phyloP scores from a whole-genome alignment of 2,329 filamentous ascomycete genomes.

The Calonectria crousiana region DNA sequence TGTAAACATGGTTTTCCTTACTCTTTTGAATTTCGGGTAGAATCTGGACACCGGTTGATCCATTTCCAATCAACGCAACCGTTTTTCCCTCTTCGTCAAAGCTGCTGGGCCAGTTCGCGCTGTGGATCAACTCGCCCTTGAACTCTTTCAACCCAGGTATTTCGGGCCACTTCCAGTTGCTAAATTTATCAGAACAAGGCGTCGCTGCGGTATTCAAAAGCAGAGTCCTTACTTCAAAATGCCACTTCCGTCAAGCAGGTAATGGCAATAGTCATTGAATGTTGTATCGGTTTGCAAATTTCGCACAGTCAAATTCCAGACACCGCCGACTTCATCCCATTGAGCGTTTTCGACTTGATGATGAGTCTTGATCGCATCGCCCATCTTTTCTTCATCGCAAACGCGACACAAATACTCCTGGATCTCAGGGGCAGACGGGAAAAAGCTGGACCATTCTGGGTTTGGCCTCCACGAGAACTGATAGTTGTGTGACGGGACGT shows the following conservation, averaged over 20 bases:
- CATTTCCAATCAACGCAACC: conserved; percentile 25
- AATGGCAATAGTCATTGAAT: conserved; percentile 18
- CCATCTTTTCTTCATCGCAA: conserved; percentile 17
- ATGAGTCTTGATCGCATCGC: conserved; percentile 4
- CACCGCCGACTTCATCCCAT: conserved; percentile 8
- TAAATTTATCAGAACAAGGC: neutral
- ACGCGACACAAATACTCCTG: conserved; percentile 12
- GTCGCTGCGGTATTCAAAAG: neutral
- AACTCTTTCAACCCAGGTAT: conserved; percentile 22
- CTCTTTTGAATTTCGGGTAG: conserved; percentile 17
- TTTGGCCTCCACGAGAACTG: conserved; percentile 28
- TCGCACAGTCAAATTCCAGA: conserved; percentile 10
- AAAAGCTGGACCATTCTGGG: conserved; percentile 19
- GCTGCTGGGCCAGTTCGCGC: conserved; percentile 9
- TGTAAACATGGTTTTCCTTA: neutral
- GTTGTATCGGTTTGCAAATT: neutral
- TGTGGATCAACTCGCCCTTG: conserved; percentile 23
- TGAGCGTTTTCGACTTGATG: conserved; percentile 11
- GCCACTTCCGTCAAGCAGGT: conserved; percentile 14
- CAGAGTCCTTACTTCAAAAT: conserved; percentile 17
- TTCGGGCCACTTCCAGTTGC: conserved; percentile 27
- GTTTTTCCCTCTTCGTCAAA: conserved; percentile 8
- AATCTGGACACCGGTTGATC: conserved; percentile 29
- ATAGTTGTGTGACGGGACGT: conserved; percentile 28
- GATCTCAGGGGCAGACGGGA: conserved; percentile 17